A percentile compares a stretch with the other conserved stretches of the same genome.
phyloP scores from a whole-genome alignment of 2,329 filamentous ascomycete genomes.

The Calonectria leucothoes region DNA sequence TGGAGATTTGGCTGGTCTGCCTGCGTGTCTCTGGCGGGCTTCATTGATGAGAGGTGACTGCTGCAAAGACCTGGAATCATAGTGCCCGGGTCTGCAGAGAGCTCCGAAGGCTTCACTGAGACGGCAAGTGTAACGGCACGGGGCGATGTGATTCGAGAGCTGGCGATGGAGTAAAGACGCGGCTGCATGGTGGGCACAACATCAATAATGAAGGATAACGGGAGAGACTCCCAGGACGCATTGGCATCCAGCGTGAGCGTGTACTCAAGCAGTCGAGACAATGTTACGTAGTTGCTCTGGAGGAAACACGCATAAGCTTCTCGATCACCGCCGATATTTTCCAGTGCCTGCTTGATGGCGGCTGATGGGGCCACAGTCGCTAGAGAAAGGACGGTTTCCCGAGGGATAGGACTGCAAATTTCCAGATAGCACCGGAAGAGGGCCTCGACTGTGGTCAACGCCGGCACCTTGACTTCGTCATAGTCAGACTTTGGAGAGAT shows the following conservation, averaged over 20 bases:
- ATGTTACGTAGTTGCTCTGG: neutral
- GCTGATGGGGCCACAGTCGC: conserved; percentile 4
- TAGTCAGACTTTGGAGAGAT: conserved; percentile 1
- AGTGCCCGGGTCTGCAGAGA: neutral
- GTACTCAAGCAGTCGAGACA: conserved; percentile 5
- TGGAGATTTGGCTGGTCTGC: neutral
- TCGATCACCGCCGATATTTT: conserved; percentile 4
- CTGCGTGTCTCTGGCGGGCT: neutral
- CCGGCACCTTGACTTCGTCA: conserved; percentile 14
- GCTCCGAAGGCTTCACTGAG: conserved; percentile 14
- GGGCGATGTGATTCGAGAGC: conserved; percentile 22
- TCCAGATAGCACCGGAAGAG: conserved; percentile 18
- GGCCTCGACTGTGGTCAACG: conserved; percentile 5
- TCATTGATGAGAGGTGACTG: conserved; percentile 3
- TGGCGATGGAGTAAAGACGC: conserved; percentile 24
- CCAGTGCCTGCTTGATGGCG: neutral
- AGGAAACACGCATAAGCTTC: neutral
- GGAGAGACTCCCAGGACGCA: neutral
- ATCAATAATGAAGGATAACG: conserved; percentile 17
- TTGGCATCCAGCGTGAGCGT: neutral
- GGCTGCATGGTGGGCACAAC: conserved; percentile 13
- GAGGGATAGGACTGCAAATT: conserved; percentile 16
- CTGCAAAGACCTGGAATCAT: conserved; percentile 20
- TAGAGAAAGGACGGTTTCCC: conserved; percentile 5
- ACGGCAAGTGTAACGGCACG: conserved; percentile 11